These are phyloP conservation scores for Venturia nashicola DNA, from an alignment of 2,329 filamentous ascomycete species.

Conservation along the genomic window DNA sequence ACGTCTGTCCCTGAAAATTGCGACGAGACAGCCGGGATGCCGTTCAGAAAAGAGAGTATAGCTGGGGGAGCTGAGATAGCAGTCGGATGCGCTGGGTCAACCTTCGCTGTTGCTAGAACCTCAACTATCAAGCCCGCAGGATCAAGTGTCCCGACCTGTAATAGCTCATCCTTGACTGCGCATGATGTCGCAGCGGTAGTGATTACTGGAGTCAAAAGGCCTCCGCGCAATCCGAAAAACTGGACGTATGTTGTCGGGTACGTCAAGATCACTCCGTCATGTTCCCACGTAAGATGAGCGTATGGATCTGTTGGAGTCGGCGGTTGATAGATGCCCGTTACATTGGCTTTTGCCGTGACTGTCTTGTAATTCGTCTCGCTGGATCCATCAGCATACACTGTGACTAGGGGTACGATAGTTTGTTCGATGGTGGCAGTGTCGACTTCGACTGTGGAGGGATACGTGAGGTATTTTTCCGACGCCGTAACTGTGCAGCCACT, in stretches of 20 bases:
- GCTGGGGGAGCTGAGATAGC: conserved; percentile 2
- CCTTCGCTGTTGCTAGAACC: not conserved
- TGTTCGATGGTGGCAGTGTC: not conserved
- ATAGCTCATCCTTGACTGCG: not conserved
- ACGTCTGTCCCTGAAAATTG: conserved; percentile 6
- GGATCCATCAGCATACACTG: conserved; percentile 3
- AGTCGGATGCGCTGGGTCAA: not conserved
- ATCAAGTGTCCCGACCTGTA: not conserved
- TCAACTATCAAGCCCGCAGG: not conserved
- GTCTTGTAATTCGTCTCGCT: conserved; percentile 9
- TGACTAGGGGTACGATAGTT: conserved; percentile 4
- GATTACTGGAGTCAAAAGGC: not conserved
- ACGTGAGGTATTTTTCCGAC: not conserved
- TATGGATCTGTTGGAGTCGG: not conserved
- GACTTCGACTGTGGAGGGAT: conserved; percentile 1
- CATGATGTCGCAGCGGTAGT: not conserved
- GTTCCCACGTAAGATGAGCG: conserved; percentile 4
- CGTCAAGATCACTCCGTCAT: not conserved
- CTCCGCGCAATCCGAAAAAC: not conserved
- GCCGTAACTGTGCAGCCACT: not conserved
- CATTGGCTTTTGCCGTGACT: not conserved
- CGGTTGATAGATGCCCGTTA: not conserved
- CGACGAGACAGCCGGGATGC: conserved; percentile 1
- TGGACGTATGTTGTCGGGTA: conserved; percentile 8
- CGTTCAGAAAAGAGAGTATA: conserved; percentile 1